Evolutionary conservation across 1,284 basidiomycete genomes (phyloP), one percentile per base, ranked within the genome.

Genomic region (Mycena sp.): DNA sequence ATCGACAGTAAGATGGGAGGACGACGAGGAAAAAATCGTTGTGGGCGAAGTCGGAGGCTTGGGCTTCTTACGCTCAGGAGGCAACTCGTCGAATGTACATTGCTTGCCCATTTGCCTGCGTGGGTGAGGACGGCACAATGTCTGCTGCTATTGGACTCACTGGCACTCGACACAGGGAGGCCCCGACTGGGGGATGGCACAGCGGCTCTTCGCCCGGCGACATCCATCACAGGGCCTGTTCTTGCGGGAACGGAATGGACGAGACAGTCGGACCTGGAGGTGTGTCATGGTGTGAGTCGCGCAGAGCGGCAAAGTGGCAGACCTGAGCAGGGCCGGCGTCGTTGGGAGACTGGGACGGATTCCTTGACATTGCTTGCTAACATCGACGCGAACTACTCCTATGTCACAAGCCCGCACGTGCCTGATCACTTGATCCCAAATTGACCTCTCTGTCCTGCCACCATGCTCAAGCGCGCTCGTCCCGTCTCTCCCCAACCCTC

Each of bases 381-480:
- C n/a, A n/a, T n/a, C n/a, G n/a, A n/a, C n/a, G n/a, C 9, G 32
- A 35, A 35, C 9, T 35, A 14, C 40, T 41, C 40, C 40, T 41
- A 41, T 41, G n/a, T n/a, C 40, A 35, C 7, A 35, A 35, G 32
- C n/a, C n/a, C 32, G 9, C 32, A 37, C 32, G 32, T 37, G 32
- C 9, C 41, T 19, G 41, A 19, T 19, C 10, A 16, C 10, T 10
- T 10, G 35, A 10, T 37, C 30, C 35, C 23, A 28, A 4, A 38
- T 26, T 21, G n/a, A 14, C 29, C 35, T 23, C 54, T 43, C 21
- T 29, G 16, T 26, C 25, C 16, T 11, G 40, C 32, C 43, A 64
- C 65, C 53, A 28, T 92, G 90, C 77, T 92, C 67, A 92, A 92
- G 73, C 83, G 91, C 68, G 88, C 85, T 63, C 79, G 90, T 56